phyloP scores from a whole-genome alignment of 2,329 filamentous ascomycete genomes.

The Ceratocystis papillata region DNA sequence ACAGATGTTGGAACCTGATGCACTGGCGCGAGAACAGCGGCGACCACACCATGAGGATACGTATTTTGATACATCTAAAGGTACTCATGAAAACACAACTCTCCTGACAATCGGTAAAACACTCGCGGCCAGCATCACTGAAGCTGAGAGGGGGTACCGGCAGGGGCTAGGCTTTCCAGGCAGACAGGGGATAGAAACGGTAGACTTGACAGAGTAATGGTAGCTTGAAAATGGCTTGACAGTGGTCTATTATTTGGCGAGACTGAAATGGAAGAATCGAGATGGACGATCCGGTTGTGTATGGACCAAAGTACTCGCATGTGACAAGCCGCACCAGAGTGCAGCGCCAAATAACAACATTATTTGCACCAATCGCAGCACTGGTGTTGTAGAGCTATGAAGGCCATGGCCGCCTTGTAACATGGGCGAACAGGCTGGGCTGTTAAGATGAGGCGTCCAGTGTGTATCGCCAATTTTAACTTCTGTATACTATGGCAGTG shows the following conservation, averaged over 20 bases:
- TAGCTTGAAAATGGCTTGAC: neutral
- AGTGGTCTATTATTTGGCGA: no score
- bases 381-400: neutral
- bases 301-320: no score
- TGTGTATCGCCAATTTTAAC: neutral
- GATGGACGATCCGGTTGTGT: no score
- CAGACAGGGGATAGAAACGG: neutral
- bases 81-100: neutral
- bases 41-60: neutral
- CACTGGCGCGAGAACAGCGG: neutral
- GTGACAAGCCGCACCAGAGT: no score
- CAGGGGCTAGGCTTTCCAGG: neutral
- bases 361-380: neutral
- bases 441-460: neutral
- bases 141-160: neutral
- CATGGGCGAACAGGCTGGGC: neutral
- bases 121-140: neutral
- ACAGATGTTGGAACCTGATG: conserved; percentile 9
- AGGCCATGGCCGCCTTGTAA: neutral
- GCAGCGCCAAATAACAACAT: neutral
- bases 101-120: no score
- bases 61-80: neutral
- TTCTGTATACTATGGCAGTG: neutral
- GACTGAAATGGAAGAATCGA: no score
- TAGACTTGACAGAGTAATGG: neutral